Base-by-base conservation (phyloP, 345 rosid genomes). In the Brassica cretica region DNA sequence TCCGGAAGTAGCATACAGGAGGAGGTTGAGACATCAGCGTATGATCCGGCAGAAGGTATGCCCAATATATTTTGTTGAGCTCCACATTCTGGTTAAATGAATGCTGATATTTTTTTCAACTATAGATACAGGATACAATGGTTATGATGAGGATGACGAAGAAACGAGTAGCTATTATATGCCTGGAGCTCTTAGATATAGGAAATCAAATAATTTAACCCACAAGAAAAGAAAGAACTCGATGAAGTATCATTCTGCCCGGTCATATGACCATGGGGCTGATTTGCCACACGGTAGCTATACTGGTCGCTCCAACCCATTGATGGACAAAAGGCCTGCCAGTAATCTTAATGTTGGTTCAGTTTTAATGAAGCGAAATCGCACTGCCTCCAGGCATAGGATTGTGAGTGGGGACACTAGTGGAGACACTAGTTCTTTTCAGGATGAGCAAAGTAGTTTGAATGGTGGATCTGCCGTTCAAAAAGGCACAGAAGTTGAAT, bases 371-470 rank as follows among this genome's bases (percentile, higher is more conserved):
- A 95, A 89, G 77, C 94, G 99, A 35, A 78, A 86, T 71, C 96
- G 99, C 70, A 91, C 94, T 84, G 88, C 93, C 66, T 82, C 89
- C 51, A 90, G 98, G 86, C 96, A 87, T 81, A 87, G 94, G 85
- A 83, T 88, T 78, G 65, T 75, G 62, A 86, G 89, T 84, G 98
- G 89, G 83, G 93, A 91, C 49, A 93, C 99, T 72, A 95, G 98
- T 84, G 98, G 97, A 68, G 99, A 95, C 72, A 90, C 99, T 66
- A 89, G 78, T 86, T 95, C 97, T 76, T 90, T 89, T 83, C 99
- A 88, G 88, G 98, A 95, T 82, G 97, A 93, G 61, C 89, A 85
- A 82, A 68, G 66, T 79, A 89, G 92, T 53, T 76, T 91, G 86
- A 85, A 87, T 77, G 93, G 90, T 74, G 94, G 91, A 69, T 89